Base-by-base conservation (phyloP, 805 yeast species). In the Yarrowia hollandica region DNA sequence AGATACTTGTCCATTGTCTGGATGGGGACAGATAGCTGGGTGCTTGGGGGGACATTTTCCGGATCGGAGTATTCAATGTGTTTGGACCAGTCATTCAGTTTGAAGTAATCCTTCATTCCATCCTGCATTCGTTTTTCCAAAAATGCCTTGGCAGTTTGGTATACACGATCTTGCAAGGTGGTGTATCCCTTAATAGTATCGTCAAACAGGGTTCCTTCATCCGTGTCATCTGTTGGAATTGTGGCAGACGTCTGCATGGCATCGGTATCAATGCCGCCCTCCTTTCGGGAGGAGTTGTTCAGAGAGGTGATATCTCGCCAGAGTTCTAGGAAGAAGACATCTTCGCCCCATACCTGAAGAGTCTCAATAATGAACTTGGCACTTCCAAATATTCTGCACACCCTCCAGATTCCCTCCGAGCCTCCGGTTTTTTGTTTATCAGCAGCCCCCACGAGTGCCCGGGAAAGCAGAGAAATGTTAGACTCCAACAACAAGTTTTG, bases 401-500 rank as follows among this genome's bases (percentile, higher is more conserved):
- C 68, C 38, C 79, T 64, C 62, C 75, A 78, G 5, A 78, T 44
- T 4, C 77, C 78, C 12, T 69, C 64, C 1, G 65, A 48, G 54
- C 65, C 61, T 50, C 62, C 65, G 16, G 65, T 70, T 30, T 67
- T 74, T 39, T 66, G 73, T 7, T 41, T 41, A 28, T 64, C 66
- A 14, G 67, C 59, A 3, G 66, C 63, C 2, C 75, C 68, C 6
- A 74, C 68, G 11, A 70, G 72, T 6, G 73, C 74, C 22, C 76
- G 66, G 22, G 69, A 69, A 21, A 73, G 60, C 14, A 70, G 64
- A 39, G 77, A 73, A 15, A 67, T 70, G 64, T 63, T 64, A 14
- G 75, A 79, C 46, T 75, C 79, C 62, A 79, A 76, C 1, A 76
- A 75, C 28, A 74, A 72, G 26, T 77, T 70, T 14, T 79, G 75